Percentiles rank a stretch among this genome's conserved stretches.
Conservation (phyloP, 2,329 filamentous ascomycete species). For the Ceratocystis harringtonii region DNA sequence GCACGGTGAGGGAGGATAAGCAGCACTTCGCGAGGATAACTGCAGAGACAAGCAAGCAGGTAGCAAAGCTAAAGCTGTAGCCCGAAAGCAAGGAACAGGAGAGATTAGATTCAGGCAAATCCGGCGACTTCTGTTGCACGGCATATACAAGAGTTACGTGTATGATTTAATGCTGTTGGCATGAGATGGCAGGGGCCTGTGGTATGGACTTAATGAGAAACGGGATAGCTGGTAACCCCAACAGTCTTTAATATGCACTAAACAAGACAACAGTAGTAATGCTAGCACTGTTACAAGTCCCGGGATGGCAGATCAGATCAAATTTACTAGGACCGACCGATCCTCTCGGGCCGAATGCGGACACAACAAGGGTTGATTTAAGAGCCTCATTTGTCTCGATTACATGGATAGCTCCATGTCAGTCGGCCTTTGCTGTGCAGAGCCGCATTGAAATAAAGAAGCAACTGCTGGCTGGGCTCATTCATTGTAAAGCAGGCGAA, state of each 20-base stretch:
- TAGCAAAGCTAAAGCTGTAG: neutral
- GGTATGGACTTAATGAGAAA: neutral
- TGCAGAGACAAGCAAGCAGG: neutral
- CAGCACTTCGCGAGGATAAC: neutral
- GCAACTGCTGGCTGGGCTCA: too few species aligned
- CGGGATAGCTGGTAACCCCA: neutral
- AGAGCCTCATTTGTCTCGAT: conserved; percentile 10
- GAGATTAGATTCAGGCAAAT: neutral
- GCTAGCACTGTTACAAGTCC: neutral
- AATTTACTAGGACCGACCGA: neutral
- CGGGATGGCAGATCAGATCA: conserved; percentile 1
- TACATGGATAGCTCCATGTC: neutral
- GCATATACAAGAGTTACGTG: neutral
- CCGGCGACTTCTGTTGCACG: neutral
- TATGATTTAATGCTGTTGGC: neutral
- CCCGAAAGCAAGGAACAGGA: neutral
- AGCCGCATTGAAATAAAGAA: neutral
- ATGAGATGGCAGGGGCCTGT: neutral
- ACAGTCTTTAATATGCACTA: too few species aligned
- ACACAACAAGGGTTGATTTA: conserved; percentile 1
- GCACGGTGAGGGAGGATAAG: neutral
- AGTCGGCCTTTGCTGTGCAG: neutral
- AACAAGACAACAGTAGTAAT: neutral
- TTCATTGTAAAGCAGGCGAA: too few species aligned
- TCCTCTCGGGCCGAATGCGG: conserved; percentile 13